Evolutionary conservation across 140 eudicot genomes (phyloP).

Genomic region (Ambrosia hybrid): DNA sequence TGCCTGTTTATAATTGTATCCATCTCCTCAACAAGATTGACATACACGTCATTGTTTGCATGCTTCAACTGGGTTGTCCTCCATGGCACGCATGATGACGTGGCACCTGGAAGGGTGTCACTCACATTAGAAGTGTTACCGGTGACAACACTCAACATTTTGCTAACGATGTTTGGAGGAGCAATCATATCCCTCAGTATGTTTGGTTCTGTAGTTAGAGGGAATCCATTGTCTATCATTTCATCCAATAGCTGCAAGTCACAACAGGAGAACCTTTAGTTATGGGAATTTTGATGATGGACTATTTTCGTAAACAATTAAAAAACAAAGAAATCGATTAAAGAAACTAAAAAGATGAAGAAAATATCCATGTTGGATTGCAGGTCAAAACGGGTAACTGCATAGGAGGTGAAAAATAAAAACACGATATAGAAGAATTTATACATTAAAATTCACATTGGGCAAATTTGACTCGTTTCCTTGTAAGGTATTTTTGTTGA

Average conservation of each 20-base stretch:
- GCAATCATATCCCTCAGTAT: slow-evolving; percentile 92
- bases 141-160: slow-evolving; percentile 89
- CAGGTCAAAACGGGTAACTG: not conserved
- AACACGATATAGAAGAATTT: not conserved
- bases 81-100: slow-evolving; percentile 95
- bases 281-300: not conserved
- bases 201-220: slow-evolving; percentile 91
- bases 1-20: slow-evolving; percentile 88
- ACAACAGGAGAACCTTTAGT: slow-evolving; percentile 13
- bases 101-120: slow-evolving; percentile 91
- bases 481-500: not conserved
- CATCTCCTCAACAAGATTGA: slow-evolving; percentile 90
- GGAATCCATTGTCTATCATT: slow-evolving; percentile 99
- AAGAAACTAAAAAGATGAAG: not conserved
- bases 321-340: not conserved
- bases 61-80: slow-evolving; percentile 79
- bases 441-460: not conserved
- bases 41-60: slow-evolving; percentile 80
- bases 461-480: not conserved
- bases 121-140: slow-evolving; percentile 90
- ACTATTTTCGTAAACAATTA: not conserved
- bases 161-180: slow-evolving; percentile 94
- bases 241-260: slow-evolving; percentile 83
- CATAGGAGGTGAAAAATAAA: not conserved
- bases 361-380: not conserved